Conservation (phyloP, 1,284 basidiomycete genomes). For the Trametes polyzona region DNA sequence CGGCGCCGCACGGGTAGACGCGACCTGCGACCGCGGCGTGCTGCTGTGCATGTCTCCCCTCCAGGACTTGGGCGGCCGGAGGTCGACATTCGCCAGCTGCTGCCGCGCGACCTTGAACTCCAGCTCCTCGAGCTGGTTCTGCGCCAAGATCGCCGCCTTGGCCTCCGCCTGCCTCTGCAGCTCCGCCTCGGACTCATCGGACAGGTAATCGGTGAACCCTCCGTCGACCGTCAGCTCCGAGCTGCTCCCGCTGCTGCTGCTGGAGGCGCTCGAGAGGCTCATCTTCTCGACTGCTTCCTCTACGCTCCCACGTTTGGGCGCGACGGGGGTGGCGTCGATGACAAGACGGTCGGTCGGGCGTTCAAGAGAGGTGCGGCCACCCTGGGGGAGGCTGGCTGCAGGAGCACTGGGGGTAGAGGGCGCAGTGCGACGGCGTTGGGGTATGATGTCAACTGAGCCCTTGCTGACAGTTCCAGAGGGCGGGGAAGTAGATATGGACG, state of each 20-base stretch:
- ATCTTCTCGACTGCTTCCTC: slow-evolving; percentile 45
- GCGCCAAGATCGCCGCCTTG: slow-evolving; percentile 71
- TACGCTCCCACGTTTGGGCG: slow-evolving; percentile 32
- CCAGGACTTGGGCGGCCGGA: slow-evolving; percentile 77
- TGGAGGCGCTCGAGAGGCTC: slow-evolving; percentile 47
- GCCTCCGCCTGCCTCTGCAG: slow-evolving; percentile 80
- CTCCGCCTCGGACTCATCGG: slow-evolving; percentile 83
- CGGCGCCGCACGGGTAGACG: slow-evolving; percentile 16
- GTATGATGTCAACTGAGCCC: slow-evolving; percentile 28
- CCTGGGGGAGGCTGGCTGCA: slow-evolving; percentile 4
- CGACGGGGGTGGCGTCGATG: slow-evolving; percentile 6
- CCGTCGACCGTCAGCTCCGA: slow-evolving; percentile 79
- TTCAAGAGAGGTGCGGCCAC: slow-evolving; percentile 12
- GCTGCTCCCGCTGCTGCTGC: slow-evolving; percentile 60
- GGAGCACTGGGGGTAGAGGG: slow-evolving; percentile 22
- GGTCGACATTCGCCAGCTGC: slow-evolving; percentile 70
- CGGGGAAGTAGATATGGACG: slow-evolving; percentile 50
- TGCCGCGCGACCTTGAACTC: slow-evolving; percentile 79
- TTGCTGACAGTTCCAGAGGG: slow-evolving; percentile 36
- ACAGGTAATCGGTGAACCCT: slow-evolving; percentile 82
- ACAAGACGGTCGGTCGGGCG: slow-evolving; percentile 12
- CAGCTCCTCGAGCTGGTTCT: slow-evolving; percentile 75
- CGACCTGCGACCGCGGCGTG: slow-evolving; percentile 34
- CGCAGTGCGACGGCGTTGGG: slow-evolving; percentile 35
- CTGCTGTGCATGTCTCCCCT: slow-evolving; percentile 39